phyloP scores from a whole-genome alignment of 192 early-diverging fungal species.

The Coemansia sp. region DNA sequence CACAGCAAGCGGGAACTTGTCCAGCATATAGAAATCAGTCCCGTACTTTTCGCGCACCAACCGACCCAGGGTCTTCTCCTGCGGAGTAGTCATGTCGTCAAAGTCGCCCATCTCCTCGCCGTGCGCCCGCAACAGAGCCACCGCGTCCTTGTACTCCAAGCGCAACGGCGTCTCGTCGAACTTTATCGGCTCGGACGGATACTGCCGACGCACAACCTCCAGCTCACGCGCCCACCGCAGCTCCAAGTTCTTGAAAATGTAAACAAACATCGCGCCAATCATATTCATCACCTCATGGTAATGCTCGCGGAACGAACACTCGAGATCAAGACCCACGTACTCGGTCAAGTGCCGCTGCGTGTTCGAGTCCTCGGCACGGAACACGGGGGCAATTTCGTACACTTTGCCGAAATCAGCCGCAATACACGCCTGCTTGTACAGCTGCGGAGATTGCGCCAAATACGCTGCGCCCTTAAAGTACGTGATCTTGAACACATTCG shows the following conservation, averaged over 20 bases:
- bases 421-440: constrained; percentile 99
- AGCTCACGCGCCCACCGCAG: constrained; percentile 78
- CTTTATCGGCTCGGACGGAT: constrained; percentile 88
- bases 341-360: constrained; percentile 99
- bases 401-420: constrained; percentile 95
- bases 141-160: constrained; percentile 85
- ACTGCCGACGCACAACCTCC: constrained; percentile 82
- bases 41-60: constrained; percentile 91
- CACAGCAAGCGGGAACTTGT: constrained; percentile 97
- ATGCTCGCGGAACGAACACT: constrained; percentile 99
- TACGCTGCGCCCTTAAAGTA: constrained; percentile 96
- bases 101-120: constrained; percentile 89
- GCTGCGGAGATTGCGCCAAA: constrained; percentile 97
- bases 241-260: constrained; percentile 89
- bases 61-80: constrained; percentile 80
- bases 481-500: constrained; percentile 95
- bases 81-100: constrained; percentile 89
- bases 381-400: constrained; percentile 97
- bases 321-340: constrained; percentile 96
- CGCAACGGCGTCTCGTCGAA: constrained; percentile 80
- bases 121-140: constrained; percentile 82
- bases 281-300: constrained; percentile 98
- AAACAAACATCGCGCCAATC: constrained; percentile 88
- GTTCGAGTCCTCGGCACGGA: constrained; percentile 97
- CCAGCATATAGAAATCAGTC: constrained; percentile 98